Base-by-base conservation (phyloP, 2,329 filamentous ascomycete species). In the Botrytis fabae region DNA sequence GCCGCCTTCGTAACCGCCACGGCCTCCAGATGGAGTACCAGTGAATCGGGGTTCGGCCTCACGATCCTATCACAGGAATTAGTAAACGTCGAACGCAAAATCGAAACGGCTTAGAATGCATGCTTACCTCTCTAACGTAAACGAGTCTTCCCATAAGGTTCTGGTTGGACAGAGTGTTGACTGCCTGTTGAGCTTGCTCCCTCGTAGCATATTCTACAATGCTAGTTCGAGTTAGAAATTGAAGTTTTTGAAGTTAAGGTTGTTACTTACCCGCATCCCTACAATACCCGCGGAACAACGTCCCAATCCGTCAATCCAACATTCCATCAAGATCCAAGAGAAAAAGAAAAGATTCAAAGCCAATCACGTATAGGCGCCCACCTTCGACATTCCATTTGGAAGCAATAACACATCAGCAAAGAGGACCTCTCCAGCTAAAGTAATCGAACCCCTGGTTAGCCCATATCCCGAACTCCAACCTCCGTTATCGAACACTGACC, bases 311-410 rank as follows among this genome's bases (percentile, higher is more conserved):
- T 97, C 95, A 98, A 97, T 93, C 94, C 93, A 96, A 93, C 91
- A 89, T 89, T 96, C 93, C 94, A 92, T 90, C 90, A 93, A 92
- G 81, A 82, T 82, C 81, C 82, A 85, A 83, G 70, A 72, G 70
- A 72, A 84, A 86, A 84, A 83, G 80, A 84, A 86, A 85, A 85
- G 83, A 88, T 86, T 85, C 83, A 91, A 85, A 89, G 93, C 93
- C 89, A 91, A 90, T 92, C 92, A 95, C 88, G 87, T 90, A 88
- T 93, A 92, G 89, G 91, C 91, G 94, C 93, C 94, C 95, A 98
- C 95, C 95, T 99, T 99, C 93, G 95, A 98, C 96, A 99, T 99
- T 95, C 96, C 96, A 90, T 99, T 99, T 82, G 96, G 96, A 92
- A 99, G 94, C 85, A 97, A 89, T 86, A 99, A 91, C 83, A 99